Evolutionary conservation across 352 stramenopile genomes (phyloP).

Genomic region (Phytophthora colocasiae): DNA sequence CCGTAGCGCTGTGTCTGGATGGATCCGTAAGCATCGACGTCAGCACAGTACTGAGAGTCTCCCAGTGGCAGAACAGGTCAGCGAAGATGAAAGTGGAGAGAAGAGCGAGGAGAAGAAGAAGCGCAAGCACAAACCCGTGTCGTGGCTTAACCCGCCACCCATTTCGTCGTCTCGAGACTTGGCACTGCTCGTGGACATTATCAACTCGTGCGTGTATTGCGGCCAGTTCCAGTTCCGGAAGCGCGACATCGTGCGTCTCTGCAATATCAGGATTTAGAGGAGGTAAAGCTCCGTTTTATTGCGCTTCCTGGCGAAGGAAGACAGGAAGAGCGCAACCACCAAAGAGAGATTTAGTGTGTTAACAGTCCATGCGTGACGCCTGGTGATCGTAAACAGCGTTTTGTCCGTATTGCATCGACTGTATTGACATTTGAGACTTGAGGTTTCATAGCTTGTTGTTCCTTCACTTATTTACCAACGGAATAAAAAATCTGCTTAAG

Average conservation of each 20-base stretch:
- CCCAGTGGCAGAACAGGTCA: constrained; percentile 11
- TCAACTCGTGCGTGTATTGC: constrained; percentile 73
- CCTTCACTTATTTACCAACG: constrained; percentile 30
- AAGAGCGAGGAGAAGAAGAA: constrained; percentile 21
- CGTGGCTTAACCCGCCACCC: constrained; percentile 55
- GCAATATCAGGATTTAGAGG: constrained; percentile 62
- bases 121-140: constrained; percentile 32
- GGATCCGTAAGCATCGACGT: constrained; percentile 39
- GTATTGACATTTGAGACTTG: not conserved
- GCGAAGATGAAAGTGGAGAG: constrained; percentile 16
- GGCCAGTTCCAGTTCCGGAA: constrained; percentile 60
- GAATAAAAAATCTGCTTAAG: constrained; percentile 42
- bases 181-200: constrained; percentile 62
- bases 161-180: constrained; percentile 52
- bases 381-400: constrained; percentile 28
- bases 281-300: constrained; percentile 15
- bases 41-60: constrained; percentile 16
- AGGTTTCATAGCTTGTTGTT: constrained; percentile 17
- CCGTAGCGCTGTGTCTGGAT: constrained; percentile 25
- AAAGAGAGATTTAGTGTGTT: constrained; percentile 21
- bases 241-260: constrained; percentile 61
- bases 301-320: constrained; percentile 33
- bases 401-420: constrained; percentile 21
- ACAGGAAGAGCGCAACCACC: constrained; percentile 15
- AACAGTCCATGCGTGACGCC: constrained; percentile 25